phyloP scores from a whole-genome alignment of 139 green algal genomes.

The Desmodesmus armatus region DNA sequence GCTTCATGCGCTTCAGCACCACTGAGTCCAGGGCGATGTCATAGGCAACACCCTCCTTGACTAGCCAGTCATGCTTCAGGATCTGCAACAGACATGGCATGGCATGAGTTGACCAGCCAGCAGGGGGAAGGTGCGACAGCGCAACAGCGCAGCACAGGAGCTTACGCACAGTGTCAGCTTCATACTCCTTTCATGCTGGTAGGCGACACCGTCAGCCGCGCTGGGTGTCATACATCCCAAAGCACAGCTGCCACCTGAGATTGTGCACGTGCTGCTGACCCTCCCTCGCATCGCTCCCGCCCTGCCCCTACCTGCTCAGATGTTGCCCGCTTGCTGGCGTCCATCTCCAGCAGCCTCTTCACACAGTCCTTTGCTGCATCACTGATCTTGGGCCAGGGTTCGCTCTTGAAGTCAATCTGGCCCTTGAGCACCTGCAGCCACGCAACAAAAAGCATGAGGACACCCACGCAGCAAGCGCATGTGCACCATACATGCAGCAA shows the following conservation, averaged over 20 bases:
- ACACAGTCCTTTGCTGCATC: conserved; percentile 86
- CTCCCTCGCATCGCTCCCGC: no score
- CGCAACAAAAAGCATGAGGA: no score
- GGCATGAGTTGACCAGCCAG: not conserved
- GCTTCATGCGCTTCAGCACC: conserved; percentile 76
- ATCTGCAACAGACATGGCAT: conserved; percentile 46
- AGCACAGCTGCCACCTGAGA: no score
- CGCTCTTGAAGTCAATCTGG: conserved; percentile 82
- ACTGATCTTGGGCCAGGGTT: conserved; percentile 85
- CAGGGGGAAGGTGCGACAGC: no score
- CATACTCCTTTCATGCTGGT: no score
- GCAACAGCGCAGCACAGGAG: not conserved
- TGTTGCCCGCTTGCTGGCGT: conserved; percentile 54
- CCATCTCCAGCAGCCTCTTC: conserved; percentile 76
- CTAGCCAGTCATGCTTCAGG: conserved; percentile 72
- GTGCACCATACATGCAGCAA: no score
- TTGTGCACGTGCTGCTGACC: no score
- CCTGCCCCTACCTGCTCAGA: conserved; percentile 9
- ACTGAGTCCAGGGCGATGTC: conserved; percentile 72
- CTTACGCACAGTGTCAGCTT: no score
- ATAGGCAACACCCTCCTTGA: conserved; percentile 61
- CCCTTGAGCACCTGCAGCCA: conserved; percentile 69
- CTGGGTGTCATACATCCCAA: no score
- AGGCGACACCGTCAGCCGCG: no score
- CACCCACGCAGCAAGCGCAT: no score